Percentiles rank a stretch among this genome's conserved stretches.
Evolutionary conservation across 2,329 filamentous ascomycete genomes (phyloP).

Genomic region (Parascedosporium putredinis): DNA sequence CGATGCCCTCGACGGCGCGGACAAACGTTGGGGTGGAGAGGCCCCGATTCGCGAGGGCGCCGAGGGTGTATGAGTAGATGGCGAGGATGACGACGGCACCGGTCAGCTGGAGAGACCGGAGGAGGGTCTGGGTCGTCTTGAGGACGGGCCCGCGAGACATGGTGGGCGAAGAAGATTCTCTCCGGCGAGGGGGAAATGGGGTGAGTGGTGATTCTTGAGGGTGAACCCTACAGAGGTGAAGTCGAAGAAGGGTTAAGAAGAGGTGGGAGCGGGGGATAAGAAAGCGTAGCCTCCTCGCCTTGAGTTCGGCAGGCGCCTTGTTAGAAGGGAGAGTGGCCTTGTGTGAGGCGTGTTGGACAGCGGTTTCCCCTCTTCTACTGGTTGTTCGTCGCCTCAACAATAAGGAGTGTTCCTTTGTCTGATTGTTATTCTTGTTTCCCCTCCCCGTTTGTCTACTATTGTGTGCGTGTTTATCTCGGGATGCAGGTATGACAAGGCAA

Average conservation of each 20-base stretch:
- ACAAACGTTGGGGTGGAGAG: slow-evolving; percentile 52
- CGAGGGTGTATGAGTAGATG: slow-evolving; percentile 78
- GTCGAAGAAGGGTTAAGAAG: not conserved
- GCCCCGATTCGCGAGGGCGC: slow-evolving; percentile 56
- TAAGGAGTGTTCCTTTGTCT: too few species aligned
- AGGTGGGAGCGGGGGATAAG: not conserved
- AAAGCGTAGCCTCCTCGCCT: too few species aligned
- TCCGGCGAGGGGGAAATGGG: not conserved
- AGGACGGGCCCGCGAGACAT: slow-evolving; percentile 26
- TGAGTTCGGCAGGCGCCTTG: too few species aligned
- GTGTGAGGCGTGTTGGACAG: too few species aligned
- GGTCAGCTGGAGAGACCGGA: slow-evolving; percentile 65
- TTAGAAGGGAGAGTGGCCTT: too few species aligned
- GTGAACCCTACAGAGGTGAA: too few species aligned
- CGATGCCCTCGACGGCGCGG: slow-evolving; percentile 68
- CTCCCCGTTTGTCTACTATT: too few species aligned
- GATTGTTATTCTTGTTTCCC: too few species aligned
- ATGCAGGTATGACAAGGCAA: not conserved
- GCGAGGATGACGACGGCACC: slow-evolving; percentile 64
- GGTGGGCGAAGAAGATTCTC: not conserved
- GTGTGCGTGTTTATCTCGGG: not conserved
- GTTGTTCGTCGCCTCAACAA: too few species aligned
- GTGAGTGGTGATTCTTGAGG: not conserved
- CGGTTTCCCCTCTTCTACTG: too few species aligned
- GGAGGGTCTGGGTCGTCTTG: slow-evolving; percentile 56